Evolutionary conservation across 106 monocot species (phyloP), one percentile per base, ranked within the genome.

Genomic region (Chionographis japonica): DNA sequence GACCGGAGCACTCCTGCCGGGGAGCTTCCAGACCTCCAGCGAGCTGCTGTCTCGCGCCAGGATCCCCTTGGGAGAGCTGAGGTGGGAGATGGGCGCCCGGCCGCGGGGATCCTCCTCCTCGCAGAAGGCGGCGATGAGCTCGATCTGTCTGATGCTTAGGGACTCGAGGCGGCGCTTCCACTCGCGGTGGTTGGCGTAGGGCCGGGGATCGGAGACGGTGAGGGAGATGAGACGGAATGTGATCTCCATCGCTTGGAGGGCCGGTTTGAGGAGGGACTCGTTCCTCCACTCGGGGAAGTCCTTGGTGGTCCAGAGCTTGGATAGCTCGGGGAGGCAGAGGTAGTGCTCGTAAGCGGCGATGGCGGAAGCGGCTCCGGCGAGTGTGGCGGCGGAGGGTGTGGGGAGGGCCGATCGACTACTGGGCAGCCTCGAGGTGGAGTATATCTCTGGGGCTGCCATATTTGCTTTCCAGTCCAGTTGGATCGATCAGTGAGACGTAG

Each of bases 241-340:
- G 84, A 94, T 90, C 78, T 94, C 93, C 4, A 94, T 72, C 12
- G 72, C 93, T 52, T 94, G 93, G 39, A 94, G 73, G 10, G 81
- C 65, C 2, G 93, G 89, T 59, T 87, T 94, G 4, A 94, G 37
- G 38, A 90, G 12, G 38, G 84, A 46, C 62, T 94, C 93, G 69
- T 62, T 68, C 3, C 12, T 67, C 93, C 93, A 93, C 0, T 69
- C 70, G 4, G 93, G 89, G 63, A 86, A 93, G 60, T 81, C 66
- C 8, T 66, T 69, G 8, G 72, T 14, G 20, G 54, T 70, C 81
- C 78, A 90, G 39, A 84, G 60, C 61, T 60, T 74, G 11, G 52
- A 14, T 3, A 90, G 83, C 41, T 86, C 86, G 0, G 83, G 80
- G 58, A 86, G 83, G 58, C 86, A 84, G 60, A 90, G 74, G 78